phyloP scores from a whole-genome alignment of 495 filamentous ascomycete genomes.

The Hypoxylon intermedium region DNA sequence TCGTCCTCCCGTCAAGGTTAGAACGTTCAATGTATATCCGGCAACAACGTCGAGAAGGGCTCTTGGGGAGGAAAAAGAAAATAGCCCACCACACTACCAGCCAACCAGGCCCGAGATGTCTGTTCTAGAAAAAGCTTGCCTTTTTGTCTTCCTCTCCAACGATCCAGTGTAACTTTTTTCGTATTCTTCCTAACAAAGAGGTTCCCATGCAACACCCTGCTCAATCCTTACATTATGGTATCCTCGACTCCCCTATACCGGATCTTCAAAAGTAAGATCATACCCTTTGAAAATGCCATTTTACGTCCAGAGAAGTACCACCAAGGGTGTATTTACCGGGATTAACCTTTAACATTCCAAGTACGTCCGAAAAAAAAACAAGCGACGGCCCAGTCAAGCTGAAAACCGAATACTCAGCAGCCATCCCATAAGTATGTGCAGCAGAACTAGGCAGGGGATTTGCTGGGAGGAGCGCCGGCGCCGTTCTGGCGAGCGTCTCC shows the following conservation, averaged over 20 bases:
- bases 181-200: constrained; percentile 27
- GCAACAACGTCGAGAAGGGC: constrained; percentile 40
- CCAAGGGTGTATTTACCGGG: constrained; percentile 47
- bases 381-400: constrained; percentile 38
- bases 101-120: constrained; percentile 48
- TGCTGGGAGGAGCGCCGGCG: constrained; percentile 64
- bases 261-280: constrained; percentile 46
- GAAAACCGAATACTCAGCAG: constrained; percentile 31
- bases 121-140: constrained; percentile 48
- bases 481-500: constrained; percentile 85
- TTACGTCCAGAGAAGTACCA: constrained; percentile 47
- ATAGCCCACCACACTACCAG: constrained; percentile 40
- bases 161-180: constrained; percentile 45
- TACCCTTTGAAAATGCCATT: constrained; percentile 44
- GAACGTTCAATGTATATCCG: constrained; percentile 45
- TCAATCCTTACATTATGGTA: constrained; percentile 24
- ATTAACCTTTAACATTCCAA: constrained; percentile 41
- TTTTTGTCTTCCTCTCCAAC: constrained; percentile 57
- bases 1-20: constrained; percentile 43
- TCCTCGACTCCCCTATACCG: constrained; percentile 33
- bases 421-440: constrained; percentile 13
- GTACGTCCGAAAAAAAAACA: constrained; percentile 31
- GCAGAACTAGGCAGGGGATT: constrained; percentile 64
- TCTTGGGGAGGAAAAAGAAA: constrained; percentile 38
- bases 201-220: constrained; percentile 37